These are phyloP conservation scores for Lagerstroemia speciosa DNA, from an alignment of 345 rosid species.

Conservation along the genomic window DNA sequence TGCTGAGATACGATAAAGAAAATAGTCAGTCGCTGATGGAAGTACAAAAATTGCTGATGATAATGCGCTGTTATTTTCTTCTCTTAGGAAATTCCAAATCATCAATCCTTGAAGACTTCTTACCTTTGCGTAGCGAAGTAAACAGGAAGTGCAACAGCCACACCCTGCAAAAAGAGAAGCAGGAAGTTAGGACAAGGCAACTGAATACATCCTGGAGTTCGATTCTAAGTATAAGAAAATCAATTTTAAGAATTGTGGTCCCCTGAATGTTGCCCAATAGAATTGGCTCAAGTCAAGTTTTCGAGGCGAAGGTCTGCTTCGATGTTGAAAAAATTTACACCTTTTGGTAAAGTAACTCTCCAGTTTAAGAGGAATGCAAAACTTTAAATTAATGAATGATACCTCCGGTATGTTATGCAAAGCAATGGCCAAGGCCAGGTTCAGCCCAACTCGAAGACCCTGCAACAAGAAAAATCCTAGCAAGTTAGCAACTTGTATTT, in stretches of 20 bases:
- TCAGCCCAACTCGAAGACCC: constrained; percentile 95
- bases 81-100: background rate
- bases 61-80: too few species aligned
- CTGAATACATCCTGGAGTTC: background rate
- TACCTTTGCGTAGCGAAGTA: constrained; percentile 98
- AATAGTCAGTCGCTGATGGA: background rate
- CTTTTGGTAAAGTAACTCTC: background rate
- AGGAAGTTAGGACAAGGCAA: constrained; percentile 1
- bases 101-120: constrained; percentile 6
- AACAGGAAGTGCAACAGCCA: constrained; percentile 93
- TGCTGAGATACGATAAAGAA: constrained; percentile 36
- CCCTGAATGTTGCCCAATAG: background rate
- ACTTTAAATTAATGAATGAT: constrained; percentile 17
- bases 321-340: background rate
- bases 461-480: constrained; percentile 15
- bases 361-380: background rate
- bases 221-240: background rate
- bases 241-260: background rate
- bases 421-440: constrained; percentile 95
- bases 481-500: background rate
- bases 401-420: constrained; percentile 99
- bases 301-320: background rate
- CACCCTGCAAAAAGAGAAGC: constrained; percentile 42
- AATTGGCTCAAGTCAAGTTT: background rate
- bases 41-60: too few species aligned